Percentiles rank a stretch among this genome's conserved stretches.
phyloP scores from a whole-genome alignment of 2,329 filamentous ascomycete species.

The Dothideomycetes sp. region DNA sequence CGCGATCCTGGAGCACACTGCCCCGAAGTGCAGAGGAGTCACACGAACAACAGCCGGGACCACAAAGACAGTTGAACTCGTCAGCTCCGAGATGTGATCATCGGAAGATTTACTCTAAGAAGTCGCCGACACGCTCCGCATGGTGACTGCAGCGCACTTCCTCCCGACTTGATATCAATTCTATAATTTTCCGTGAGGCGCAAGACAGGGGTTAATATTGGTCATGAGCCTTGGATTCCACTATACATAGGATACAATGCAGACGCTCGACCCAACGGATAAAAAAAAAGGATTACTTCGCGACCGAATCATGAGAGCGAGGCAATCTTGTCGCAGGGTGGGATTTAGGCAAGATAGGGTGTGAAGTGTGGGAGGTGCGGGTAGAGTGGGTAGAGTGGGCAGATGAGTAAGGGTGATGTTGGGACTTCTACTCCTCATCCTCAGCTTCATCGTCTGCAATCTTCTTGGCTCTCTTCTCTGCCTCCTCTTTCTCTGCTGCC shows the following conservation, averaged over 20 bases:
- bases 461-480: conserved; percentile 16
- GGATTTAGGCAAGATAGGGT: too few relatives aligned
- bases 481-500: conserved; percentile 19
- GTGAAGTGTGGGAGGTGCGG: too few relatives aligned
- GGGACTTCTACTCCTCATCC: conserved; percentile 12
- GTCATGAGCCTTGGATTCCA: neutral
- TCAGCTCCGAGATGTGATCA: conserved; percentile 1
- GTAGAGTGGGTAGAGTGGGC: too few relatives aligned
- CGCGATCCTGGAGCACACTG: neutral
- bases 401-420: too few relatives aligned
- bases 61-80: neutral
- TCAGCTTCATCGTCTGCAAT: conserved; percentile 12
- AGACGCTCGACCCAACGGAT: neutral
- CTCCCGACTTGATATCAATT: too few relatives aligned
- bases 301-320: too few relatives aligned
- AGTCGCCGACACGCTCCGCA: too few relatives aligned
- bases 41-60: neutral
- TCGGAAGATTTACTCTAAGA: neutral
- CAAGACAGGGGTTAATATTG: neutral
- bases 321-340: too few relatives aligned
- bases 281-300: neutral
- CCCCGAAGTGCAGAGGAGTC: neutral
- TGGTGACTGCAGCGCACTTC: too few relatives aligned
- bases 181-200: too few relatives aligned
- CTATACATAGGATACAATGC: neutral